Conservation (phyloP, 768 basidiomycete genomes). For the Tricholoma sp. region DNA sequence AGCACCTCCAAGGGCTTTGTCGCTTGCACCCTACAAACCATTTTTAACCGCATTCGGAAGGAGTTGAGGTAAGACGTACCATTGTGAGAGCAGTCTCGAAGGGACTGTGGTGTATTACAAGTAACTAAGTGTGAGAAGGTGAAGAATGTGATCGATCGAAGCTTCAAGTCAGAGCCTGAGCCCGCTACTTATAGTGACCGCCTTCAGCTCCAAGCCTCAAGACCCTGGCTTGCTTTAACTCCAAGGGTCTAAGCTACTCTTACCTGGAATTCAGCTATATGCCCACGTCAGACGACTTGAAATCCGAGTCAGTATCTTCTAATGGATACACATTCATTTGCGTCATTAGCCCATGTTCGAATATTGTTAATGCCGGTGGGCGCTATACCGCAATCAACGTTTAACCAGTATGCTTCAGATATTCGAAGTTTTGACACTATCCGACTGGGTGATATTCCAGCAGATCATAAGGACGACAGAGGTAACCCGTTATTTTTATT, state of each 20-base stretch:
- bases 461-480: slow-evolving; percentile 71
- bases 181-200: too few species aligned
- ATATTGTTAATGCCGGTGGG: slow-evolving; percentile 88
- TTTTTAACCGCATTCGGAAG: not conserved
- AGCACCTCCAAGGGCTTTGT: slow-evolving; percentile 71
- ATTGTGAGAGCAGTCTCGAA: not conserved
- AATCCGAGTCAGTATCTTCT: slow-evolving; percentile 6
- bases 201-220: too few species aligned
- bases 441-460: slow-evolving; percentile 78
- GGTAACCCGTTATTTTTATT: slow-evolving; percentile 33
- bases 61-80: not conserved
- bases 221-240: too few species aligned
- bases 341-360: slow-evolving; percentile 79
- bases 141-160: not conserved
- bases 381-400: slow-evolving; percentile 59
- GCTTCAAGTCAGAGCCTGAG: too few species aligned
- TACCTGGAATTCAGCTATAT: not conserved
- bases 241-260: not conserved
- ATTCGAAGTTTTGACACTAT: slow-evolving; percentile 71
- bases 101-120: not conserved
- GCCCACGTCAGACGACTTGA: not conserved
- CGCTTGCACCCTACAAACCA: slow-evolving; percentile 60
- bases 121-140: too few species aligned
- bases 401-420: slow-evolving; percentile 69
- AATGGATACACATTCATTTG: slow-evolving; percentile 73